Base-by-base conservation (phyloP, 164 flowering plant genomes). In the Protea cynaroides region DNA sequence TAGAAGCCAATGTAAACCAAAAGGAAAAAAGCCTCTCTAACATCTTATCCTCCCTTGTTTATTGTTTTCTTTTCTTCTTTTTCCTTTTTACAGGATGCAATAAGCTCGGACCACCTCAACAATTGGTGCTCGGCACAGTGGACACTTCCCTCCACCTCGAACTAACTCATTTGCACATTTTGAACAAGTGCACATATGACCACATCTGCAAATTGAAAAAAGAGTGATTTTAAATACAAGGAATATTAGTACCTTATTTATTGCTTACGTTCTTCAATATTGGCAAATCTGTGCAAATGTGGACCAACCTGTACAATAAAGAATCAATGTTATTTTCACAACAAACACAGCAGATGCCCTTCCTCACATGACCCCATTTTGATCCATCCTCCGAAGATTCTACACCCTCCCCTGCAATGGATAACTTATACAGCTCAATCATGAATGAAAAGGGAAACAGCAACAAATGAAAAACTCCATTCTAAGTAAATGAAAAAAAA, bases 141-240 rank as follows among this genome's bases (percentile, higher is more conserved):
- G 98, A 68, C 98, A 93, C 71, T 87, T 93, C 29, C 87, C 94
- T 62, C 72, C 78, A 36, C 78, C 72, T 43, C 81, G 75, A 59
- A 90, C 78, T 82, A 93, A 76, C 67, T 82, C 82, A 56, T 81
- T 81, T 22, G 98, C 97, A 75, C 98, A 93, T 67, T 81, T 87
- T 37, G 87, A 76, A 79, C 98, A 93, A 46, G 90, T 76, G 76
- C 96, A 87, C 98, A 90, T 90, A 75, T 90, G 98, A 61, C 98
- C 98, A 71, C 98, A 93, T 80, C 98, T 93, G 88, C 62, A 76
- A 13, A 56, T 40, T 49, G n/a, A 37, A 46, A 4, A 2, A 38
- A 25, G 8, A 17, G 7, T 29, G 61, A 7, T 29, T 19, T 29
- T 51, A 8, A 54, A 15, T 49, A 49, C 19, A 18, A 18, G 19